Base-by-base conservation (phyloP, 2,329 filamentous ascomycete genomes). In the Corynespora cassiicola region DNA sequence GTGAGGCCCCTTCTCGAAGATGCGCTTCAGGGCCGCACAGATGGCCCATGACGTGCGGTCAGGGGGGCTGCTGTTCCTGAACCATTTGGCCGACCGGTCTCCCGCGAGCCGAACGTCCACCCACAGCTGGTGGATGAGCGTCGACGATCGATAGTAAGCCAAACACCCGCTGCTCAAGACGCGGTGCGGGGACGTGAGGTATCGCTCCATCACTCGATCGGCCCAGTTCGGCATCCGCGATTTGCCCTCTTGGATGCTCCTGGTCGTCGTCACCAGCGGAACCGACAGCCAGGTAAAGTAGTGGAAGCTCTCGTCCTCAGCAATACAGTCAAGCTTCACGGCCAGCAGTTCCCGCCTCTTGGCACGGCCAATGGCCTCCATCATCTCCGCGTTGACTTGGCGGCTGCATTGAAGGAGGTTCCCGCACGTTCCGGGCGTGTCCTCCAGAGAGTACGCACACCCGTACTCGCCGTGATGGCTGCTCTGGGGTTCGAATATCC, bases 1-100 rank as follows among this genome's bases (percentile, higher is more conserved):
- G 16, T 61, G 46, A 2, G 48, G 45, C 2, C 58, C 59, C 21
- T 55, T 49, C 12, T 64, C 56, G 11, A 65, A 50, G 14, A 66
- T 26, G 17, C 55, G 47, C 26, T 58, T 58, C 21, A 68, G 43
- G 5, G 56, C 62, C n/a, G 61, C 62, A 42, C 65, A 66, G 19
- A 68, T 42, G 4, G 61, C 62, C 65, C 63, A 68, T 8, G 54
- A 54, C 3, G 58, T 64, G 7, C 54, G 55, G 14, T 61, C 53
- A 6, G 48, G 46, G 20, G 52, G 36, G 10, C 39, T 50, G 23
- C 36, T 45, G 28, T 58, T 51, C 11, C 35, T 32, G 18, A 45
- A 33, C 42, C 50, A 51, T 22, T 54, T 58, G 9, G 42, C 36
- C n/a, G 45, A 48, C 14, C 55, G 49, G 17, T 53, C 45, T 6